Evolutionary conservation across 129 eudicot genomes (phyloP).

Genomic region (Ambrosia artemisiifolia): DNA sequence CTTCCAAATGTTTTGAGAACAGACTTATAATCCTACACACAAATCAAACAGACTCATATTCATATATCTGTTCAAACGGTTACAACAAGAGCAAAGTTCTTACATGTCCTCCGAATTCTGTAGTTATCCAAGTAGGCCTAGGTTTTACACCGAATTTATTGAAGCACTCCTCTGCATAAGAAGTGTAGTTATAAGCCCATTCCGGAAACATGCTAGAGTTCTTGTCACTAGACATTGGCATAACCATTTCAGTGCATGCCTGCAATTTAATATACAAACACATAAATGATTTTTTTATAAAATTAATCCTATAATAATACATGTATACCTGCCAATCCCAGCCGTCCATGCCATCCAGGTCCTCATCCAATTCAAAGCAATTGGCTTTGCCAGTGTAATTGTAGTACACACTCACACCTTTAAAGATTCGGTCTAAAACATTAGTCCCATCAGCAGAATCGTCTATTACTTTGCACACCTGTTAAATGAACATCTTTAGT

Average conservation of each 20-base stretch:
- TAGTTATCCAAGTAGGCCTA: slow-evolving; percentile 82
- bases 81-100: not conserved
- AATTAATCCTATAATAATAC: not conserved
- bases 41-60: slow-evolving; percentile 8
- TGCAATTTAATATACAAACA: slow-evolving; percentile 12
- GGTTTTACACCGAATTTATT: slow-evolving; percentile 55
- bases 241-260: slow-evolving; percentile 99
- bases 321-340: slow-evolving; percentile 92
- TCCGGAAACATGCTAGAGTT: slow-evolving; percentile 74
- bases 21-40: slow-evolving; percentile 50
- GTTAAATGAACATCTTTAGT: not conserved
- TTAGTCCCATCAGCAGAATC: slow-evolving; percentile 47
- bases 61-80: not conserved
- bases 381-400: slow-evolving; percentile 70
- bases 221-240: slow-evolving; percentile 71
- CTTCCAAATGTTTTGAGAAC: slow-evolving; percentile 57
- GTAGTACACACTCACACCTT: slow-evolving; percentile 73
- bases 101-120: slow-evolving; percentile 95
- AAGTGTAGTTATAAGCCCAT: slow-evolving; percentile 44
- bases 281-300: not conserved
- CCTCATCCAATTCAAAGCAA: slow-evolving; percentile 86
- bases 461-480: slow-evolving; percentile 83
- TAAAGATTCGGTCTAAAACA: slow-evolving; percentile 60
- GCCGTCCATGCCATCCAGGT: slow-evolving; percentile 85
- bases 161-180: slow-evolving; percentile 53